These are phyloP conservation scores for Chloranthus sessilifolius DNA, from an alignment of 164 flowering plant species.

Conservation along the genomic window DNA sequence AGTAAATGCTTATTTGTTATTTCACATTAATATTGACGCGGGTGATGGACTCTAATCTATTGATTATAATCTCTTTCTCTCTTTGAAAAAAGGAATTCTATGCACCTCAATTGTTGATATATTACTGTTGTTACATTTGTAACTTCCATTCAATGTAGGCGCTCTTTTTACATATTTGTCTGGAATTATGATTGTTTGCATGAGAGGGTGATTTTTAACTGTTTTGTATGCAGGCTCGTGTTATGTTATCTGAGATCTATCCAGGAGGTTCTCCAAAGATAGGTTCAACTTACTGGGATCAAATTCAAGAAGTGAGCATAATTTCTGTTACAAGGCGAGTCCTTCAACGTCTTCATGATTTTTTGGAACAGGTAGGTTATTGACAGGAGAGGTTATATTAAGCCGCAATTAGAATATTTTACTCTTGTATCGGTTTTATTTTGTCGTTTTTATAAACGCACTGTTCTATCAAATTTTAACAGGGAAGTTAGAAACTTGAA, in stretches of 20 bases:
- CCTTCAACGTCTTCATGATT: slow-evolving; percentile 76
- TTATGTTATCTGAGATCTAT: slow-evolving; percentile 91
- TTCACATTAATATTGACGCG: too few species aligned
- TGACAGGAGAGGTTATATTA: neutral
- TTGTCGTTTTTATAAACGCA: too few species aligned
- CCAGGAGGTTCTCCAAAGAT: slow-evolving; percentile 92
- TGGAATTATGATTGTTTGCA: neutral
- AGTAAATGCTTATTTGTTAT: too few species aligned
- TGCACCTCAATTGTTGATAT: too few species aligned
- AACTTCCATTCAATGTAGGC: neutral
- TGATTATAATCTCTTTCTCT: too few species aligned
- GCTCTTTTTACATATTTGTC: neutral
- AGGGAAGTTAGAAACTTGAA: too few species aligned
- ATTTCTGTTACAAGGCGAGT: slow-evolving; percentile 75
- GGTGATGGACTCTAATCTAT: too few species aligned
- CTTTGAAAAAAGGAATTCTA: too few species aligned
- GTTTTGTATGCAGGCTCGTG: slow-evolving; percentile 62
- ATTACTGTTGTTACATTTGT: neutral
- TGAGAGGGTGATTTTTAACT: neutral
- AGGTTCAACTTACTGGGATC: slow-evolving; percentile 93
- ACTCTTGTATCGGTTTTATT: too few species aligned
- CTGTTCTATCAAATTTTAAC: too few species aligned
- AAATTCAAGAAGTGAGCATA: slow-evolving; percentile 77
- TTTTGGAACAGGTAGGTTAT: slow-evolving; percentile 66
- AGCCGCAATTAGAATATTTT: too few species aligned